Conservation (phyloP, 768 basidiomycete genomes). For the Pisolithus orientalis region DNA sequence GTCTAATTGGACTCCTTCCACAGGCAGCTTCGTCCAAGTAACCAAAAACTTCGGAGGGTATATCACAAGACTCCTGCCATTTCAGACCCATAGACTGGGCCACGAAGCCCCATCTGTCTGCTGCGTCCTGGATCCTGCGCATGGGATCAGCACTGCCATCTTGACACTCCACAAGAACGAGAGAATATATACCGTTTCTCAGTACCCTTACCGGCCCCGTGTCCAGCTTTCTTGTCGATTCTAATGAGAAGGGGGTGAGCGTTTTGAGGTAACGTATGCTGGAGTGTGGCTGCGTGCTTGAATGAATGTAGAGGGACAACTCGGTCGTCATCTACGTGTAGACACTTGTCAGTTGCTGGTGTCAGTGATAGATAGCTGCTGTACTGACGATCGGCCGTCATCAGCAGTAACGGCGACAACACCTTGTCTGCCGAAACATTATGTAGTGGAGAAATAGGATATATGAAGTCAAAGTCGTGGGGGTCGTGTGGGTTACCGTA, state of each 20-base stretch:
- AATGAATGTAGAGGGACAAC: conserved; percentile 86
- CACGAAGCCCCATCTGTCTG: conserved; percentile 75
- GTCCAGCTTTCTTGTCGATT: conserved; percentile 75
- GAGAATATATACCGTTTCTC: conserved; percentile 47
- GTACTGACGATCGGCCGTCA: conserved; percentile 75
- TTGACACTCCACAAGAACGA: not conserved
- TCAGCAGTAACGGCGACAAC: conserved; percentile 65
- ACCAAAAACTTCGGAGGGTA: not conserved
- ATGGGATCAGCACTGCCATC: conserved; percentile 1
- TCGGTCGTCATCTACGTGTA: conserved; percentile 63
- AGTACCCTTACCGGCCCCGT: conserved; percentile 76
- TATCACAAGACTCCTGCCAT: conserved; percentile 17
- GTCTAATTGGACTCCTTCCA: not conserved
- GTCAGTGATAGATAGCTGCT: not conserved
- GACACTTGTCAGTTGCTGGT: not conserved
- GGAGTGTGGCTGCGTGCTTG: conserved; percentile 73
- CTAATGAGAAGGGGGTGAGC: conserved; percentile 68
- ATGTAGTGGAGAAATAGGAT: conserved; percentile 74
- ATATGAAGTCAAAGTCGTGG: conserved; percentile 79
- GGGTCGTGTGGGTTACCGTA: conserved; percentile 72
- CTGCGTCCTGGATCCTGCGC: conserved; percentile 64
- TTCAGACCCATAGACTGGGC: conserved; percentile 56
- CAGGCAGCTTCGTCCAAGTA: not conserved
- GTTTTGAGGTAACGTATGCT: conserved; percentile 58
- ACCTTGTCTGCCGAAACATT: conserved; percentile 56